Conservation (phyloP, 768 basidiomycete species). For the Gymnopilus junonius region DNA sequence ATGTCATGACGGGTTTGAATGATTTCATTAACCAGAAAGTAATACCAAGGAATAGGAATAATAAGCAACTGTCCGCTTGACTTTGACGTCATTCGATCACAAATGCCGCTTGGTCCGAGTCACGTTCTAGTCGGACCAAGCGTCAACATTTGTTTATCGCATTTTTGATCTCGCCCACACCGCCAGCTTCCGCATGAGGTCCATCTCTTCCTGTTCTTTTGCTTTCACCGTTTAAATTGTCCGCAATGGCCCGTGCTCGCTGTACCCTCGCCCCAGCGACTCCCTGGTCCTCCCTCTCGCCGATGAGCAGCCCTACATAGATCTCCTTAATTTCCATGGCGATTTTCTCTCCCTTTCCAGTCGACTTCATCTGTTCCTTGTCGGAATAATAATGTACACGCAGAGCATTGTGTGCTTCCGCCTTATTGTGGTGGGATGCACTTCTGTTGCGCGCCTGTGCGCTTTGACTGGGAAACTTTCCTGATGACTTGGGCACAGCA, state of each 20-base stretch:
- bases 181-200: not conserved
- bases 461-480: not conserved
- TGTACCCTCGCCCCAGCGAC: too few relatives aligned
- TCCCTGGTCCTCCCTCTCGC: not conserved
- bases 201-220: not conserved
- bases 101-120: not conserved
- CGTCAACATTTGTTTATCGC: not conserved
- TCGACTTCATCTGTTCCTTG: not conserved
- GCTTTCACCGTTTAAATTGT: not conserved
- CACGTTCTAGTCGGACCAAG: not conserved
- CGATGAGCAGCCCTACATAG: not conserved
- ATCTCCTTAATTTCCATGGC: not conserved
- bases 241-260: not conserved
- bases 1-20: conserved; percentile 17
- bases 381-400: not conserved
- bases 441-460: not conserved
- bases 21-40: conserved; percentile 4
- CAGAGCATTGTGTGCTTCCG: not conserved
- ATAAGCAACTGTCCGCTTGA: not conserved
- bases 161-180: not conserved
- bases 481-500: too few relatives aligned
- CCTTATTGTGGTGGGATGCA: not conserved
- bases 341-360: not conserved
- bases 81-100: not conserved
- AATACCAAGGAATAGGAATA: not conserved